Conservation (phyloP, 192 early-diverging fungal genomes). For the Lobulomyces angularis region DNA sequence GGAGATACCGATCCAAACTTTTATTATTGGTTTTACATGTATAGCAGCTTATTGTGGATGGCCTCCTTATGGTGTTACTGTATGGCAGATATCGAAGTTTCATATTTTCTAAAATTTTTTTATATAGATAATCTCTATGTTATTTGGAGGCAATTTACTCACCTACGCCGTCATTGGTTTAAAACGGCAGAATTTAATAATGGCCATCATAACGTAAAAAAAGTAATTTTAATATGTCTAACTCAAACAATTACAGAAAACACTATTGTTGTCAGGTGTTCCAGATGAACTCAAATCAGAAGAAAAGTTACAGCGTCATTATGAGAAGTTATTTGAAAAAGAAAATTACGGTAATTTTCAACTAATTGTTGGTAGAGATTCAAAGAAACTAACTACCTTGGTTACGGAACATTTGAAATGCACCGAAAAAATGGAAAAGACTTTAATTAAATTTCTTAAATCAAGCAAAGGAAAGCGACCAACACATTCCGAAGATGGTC, state of each 20-base stretch:
- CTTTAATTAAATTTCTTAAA: conserved; percentile 15
- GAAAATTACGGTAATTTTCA: no score
- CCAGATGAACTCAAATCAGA: conserved; percentile 16
- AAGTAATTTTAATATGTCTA: no score
- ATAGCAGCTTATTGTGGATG: conserved; percentile 17
- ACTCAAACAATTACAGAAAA: no score
- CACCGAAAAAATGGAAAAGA: conserved; percentile 19
- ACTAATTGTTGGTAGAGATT: conserved; percentile 19
- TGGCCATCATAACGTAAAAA: conserved; percentile 10
- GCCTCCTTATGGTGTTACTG: conserved; percentile 16
- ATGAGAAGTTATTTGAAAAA: no score
- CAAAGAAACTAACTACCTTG: conserved; percentile 16
- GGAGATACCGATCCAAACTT: no score
- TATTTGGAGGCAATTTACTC: conserved; percentile 19
- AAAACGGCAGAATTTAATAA: conserved; percentile 10
- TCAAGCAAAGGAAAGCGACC: conserved; percentile 25
- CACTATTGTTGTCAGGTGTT: conserved; percentile 25
- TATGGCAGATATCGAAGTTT: conserved; percentile 8
- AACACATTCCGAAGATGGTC: conserved; percentile 12
- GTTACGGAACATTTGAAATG: conserved; percentile 19
- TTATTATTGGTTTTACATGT: conserved; percentile 21
- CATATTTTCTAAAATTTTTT: background rate
- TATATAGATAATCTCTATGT: conserved; percentile 14
- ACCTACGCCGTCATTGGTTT: conserved; percentile 17
- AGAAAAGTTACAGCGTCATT: conserved; percentile 6